phyloP scores from a whole-genome alignment of 768 basidiomycete species.

The Russula sp. region DNA sequence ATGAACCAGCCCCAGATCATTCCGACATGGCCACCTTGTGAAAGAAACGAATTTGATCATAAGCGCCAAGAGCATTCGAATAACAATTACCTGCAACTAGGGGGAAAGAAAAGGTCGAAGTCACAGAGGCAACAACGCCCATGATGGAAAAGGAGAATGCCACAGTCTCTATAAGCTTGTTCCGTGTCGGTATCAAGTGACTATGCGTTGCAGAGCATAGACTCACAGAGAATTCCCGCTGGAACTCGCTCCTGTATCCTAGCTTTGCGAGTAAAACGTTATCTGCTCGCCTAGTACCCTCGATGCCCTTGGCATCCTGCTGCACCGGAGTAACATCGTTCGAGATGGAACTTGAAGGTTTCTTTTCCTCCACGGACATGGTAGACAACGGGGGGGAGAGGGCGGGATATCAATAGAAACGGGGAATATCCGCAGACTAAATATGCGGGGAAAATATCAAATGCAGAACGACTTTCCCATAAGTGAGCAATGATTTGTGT shows the following conservation, averaged over 20 bases:
- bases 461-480: constrained; percentile 6
- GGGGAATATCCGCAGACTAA: background rate
- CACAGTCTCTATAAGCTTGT: constrained; percentile 56
- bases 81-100: constrained; percentile 52
- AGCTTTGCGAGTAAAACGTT: constrained; percentile 58
- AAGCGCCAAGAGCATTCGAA: background rate
- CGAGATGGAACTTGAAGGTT: background rate
- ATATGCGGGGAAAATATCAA: constrained; percentile 10
- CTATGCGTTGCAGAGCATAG: background rate
- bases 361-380: constrained; percentile 22
- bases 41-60: constrained; percentile 6
- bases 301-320: background rate
- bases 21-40: constrained; percentile 66
- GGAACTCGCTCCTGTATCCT: constrained; percentile 72
- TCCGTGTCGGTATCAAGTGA: background rate
- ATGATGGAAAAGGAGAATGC: constrained; percentile 69
- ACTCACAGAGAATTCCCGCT: constrained; percentile 67
- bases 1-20: constrained; percentile 79
- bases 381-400: background rate
- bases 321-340: constrained; percentile 5
- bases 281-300: constrained; percentile 39
- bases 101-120: constrained; percentile 63
- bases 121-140: constrained; percentile 68
- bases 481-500: background rate
- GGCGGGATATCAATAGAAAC: background rate